Percentiles rank a stretch among this genome's conserved stretches.
Evolutionary conservation across 2,329 filamentous ascomycete species (phyloP).

Genomic region (Exophiala aquamarina): DNA sequence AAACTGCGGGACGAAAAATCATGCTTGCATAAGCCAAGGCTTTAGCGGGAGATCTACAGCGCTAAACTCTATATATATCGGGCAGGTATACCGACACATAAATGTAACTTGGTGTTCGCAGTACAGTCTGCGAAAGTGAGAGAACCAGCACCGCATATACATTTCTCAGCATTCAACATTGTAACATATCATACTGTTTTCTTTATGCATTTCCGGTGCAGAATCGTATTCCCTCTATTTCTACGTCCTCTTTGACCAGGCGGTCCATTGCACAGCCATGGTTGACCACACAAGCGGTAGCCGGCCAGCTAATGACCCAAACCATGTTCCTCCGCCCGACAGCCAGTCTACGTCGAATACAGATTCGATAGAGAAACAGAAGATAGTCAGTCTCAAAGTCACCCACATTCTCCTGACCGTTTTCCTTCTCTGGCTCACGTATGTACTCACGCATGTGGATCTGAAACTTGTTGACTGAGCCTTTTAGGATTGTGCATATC

Average conservation of each 20-base stretch:
- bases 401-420: slow-evolving; percentile 26
- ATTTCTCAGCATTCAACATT: too few relatives aligned
- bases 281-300: slow-evolving; percentile 9
- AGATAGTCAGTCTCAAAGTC: slow-evolving; percentile 27
- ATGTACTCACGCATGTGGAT: slow-evolving; percentile 11
- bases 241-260: background rate
- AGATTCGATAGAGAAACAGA: slow-evolving; percentile 16
- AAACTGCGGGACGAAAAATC: background rate
- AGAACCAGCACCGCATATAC: too few relatives aligned
- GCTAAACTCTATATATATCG: slow-evolving; percentile 5
- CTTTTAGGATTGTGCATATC: slow-evolving; percentile 65
- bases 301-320: slow-evolving; percentile 10
- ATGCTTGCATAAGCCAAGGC: slow-evolving; percentile 10
- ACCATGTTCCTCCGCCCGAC: slow-evolving; percentile 4
- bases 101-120: too few relatives aligned
- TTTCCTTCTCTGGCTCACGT: slow-evolving; percentile 29
- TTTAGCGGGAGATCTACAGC: slow-evolving; percentile 10
- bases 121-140: too few relatives aligned
- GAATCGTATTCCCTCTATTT: background rate
- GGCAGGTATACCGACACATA: too few relatives aligned
- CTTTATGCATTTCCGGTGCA: background rate
- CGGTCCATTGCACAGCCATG: slow-evolving; percentile 12
- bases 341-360: slow-evolving; percentile 1
- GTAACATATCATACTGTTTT: background rate
- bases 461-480: too few relatives aligned